These are phyloP conservation scores for Fusarium oxysporum DNA, from an alignment of 2,329 filamentous ascomycete species.

Conservation along the genomic window DNA sequence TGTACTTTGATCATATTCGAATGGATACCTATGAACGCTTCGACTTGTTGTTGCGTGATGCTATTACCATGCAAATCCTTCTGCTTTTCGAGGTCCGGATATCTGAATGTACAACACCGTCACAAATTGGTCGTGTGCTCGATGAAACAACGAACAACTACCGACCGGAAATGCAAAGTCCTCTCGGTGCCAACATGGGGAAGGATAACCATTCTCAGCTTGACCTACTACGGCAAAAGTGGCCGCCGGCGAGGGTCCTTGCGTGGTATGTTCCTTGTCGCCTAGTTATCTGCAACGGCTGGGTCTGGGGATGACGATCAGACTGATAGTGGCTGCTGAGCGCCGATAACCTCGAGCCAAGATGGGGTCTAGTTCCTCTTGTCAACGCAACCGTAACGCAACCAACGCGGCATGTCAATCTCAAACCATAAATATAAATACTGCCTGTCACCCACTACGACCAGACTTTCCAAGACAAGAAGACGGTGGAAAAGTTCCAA, in stretches of 20 bases:
- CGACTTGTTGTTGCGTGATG: not conserved
- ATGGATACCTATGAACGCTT: not conserved
- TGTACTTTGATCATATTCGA: not conserved
- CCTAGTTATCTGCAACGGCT: slow-evolving; percentile 41
- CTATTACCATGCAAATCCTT: not conserved
- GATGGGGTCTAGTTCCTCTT: slow-evolving; percentile 12
- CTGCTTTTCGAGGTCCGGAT: not conserved
- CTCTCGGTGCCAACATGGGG: slow-evolving; percentile 8
- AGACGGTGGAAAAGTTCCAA: slow-evolving; percentile 33
- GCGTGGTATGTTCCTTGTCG: slow-evolving; percentile 22
- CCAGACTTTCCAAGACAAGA: slow-evolving; percentile 16
- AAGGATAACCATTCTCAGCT: slow-evolving; percentile 10
- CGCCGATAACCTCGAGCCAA: slow-evolving; percentile 20
- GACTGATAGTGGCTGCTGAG: slow-evolving; percentile 31
- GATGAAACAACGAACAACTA: slow-evolving; percentile 12
- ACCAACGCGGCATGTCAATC: slow-evolving; percentile 3
- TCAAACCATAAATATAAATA: slow-evolving; percentile 38
- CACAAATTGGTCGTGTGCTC: not conserved
- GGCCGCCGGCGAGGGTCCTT: slow-evolving; percentile 40
- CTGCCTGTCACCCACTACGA: slow-evolving; percentile 30
- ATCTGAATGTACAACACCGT: not conserved
- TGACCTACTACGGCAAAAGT: slow-evolving; percentile 22
- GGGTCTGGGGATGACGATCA: slow-evolving; percentile 39
- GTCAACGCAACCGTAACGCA: not conserved
- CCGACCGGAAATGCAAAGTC: slow-evolving; percentile 28